Percentiles rank a stretch among this genome's conserved stretches.
Conservation (phyloP, 2,329 filamentous ascomycete species). For the Neurospora crassa region DNA sequence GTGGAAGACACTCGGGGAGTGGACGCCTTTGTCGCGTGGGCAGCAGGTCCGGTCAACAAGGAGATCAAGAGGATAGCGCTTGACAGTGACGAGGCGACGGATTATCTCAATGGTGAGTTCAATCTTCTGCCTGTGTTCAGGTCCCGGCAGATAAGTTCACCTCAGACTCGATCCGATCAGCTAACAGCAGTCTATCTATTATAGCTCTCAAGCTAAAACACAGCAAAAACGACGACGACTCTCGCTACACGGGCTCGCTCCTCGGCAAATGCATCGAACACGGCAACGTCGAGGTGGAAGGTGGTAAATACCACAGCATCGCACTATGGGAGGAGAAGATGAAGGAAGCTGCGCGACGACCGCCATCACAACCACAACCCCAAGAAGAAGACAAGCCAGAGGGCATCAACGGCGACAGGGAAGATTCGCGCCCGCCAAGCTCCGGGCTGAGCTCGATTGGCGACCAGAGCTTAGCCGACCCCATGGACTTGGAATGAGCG, state of each 20-base stretch:
- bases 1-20: constrained; percentile 73
- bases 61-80: constrained; percentile 77
- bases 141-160: not conserved
- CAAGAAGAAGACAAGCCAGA: constrained; percentile 9
- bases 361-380: constrained; percentile 13
- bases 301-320: constrained; percentile 59
- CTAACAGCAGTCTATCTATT: not conserved
- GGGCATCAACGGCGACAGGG: constrained; percentile 1
- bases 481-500: constrained; percentile 34
- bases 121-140: not conserved
- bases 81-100: constrained; percentile 55
- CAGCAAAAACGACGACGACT: constrained; percentile 79
- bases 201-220: constrained; percentile 82
- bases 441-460: constrained; percentile 49
- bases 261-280: constrained; percentile 66
- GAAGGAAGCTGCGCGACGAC: constrained; percentile 22
- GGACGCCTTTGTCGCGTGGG: constrained; percentile 72
- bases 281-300: constrained; percentile 67
- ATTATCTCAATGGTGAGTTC: constrained; percentile 56
- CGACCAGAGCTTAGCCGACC: constrained; percentile 34
- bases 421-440: constrained; percentile 37
- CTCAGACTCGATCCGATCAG: not conserved
- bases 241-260: constrained; percentile 75
- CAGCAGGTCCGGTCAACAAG: constrained; percentile 59
- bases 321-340: constrained; percentile 51